Percentiles rank a stretch among this genome's conserved stretches.
These are phyloP conservation scores for Ceratocystis albifundus DNA, from an alignment of 2,329 filamentous ascomycete genomes.

Conservation along the genomic window DNA sequence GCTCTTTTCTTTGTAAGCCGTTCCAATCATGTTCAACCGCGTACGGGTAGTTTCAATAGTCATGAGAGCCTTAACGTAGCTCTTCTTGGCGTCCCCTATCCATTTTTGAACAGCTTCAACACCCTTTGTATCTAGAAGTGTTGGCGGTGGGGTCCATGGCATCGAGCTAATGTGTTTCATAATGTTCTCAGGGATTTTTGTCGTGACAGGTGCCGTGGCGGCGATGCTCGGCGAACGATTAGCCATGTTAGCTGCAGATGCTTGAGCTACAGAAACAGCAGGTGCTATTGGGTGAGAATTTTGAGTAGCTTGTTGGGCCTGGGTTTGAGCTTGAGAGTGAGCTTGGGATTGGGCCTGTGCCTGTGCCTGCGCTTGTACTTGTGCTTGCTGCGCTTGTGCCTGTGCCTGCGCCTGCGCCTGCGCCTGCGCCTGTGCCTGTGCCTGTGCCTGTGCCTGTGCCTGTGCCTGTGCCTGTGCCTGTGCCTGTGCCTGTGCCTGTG, in stretches of 20 bases:
- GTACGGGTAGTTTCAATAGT: slow-evolving; percentile 39
- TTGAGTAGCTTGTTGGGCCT: slow-evolving; percentile 14
- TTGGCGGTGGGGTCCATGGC: slow-evolving; percentile 36
- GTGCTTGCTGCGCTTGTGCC: slow-evolving; percentile 21
- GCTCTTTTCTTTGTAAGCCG: slow-evolving; percentile 34
- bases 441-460: slow-evolving; percentile 24
- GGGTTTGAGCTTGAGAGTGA: slow-evolving; percentile 24
- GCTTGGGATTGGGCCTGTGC: slow-evolving; percentile 26
- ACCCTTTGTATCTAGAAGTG: slow-evolving; percentile 34
- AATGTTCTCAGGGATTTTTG: slow-evolving; percentile 36
- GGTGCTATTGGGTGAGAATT: slow-evolving; percentile 21
- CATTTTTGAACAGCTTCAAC: slow-evolving; percentile 38
- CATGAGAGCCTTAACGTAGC: slow-evolving; percentile 39
- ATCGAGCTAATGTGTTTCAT: slow-evolving; percentile 39
- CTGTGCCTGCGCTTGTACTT: slow-evolving; percentile 22
- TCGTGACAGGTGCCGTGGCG: slow-evolving; percentile 27
- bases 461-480: slow-evolving; percentile 27
- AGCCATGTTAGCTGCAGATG: slow-evolving; percentile 24
- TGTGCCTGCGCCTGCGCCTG: slow-evolving; percentile 26
- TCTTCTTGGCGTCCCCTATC: slow-evolving; percentile 38
- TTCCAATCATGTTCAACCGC: slow-evolving; percentile 36
- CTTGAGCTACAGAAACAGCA: slow-evolving; percentile 23
- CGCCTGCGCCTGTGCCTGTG: slow-evolving; percentile 25
- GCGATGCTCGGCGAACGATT: slow-evolving; percentile 24
- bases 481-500: slow-evolving; percentile 25